Base-by-base conservation (phyloP, 2,329 filamentous ascomycete species). In the Scytalidium sp. region DNA sequence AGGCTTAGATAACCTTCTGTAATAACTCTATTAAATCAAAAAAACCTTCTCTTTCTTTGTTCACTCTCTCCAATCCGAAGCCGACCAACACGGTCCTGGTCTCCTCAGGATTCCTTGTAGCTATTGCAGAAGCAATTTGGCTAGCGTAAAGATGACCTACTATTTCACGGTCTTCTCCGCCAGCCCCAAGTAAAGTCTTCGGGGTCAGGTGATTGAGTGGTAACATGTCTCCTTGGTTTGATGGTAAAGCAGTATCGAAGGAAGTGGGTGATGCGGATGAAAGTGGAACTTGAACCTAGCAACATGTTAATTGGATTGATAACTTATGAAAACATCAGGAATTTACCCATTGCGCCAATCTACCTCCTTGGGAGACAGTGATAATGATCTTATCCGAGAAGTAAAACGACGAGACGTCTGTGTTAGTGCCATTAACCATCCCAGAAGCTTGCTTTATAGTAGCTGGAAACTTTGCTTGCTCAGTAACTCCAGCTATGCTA, bases 381-480 rank as follows among this genome's bases (percentile, higher is more conserved):
- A 99, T 75, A 60, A 99, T 72, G 60, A 99, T 90, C 70, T 90
- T 96, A 78, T 97, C 94, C 8, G 85, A 79, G 70, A 97, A 97
- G 60, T 78, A 82, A 47, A 91, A 75, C 10, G 79, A 78, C 36
- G 83, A 84, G 27, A 89, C 85, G 56, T 90, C 83, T 1, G 94
- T 97, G 29, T 77, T 68, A 19, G 85, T 68, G 23, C 83, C 84
- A 54, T 85, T 82, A 53, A 97, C 81, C 3, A 75, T 65, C 2
- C 85, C 85, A 1, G 80, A 71, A n/a, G 81, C 56, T 41, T 56
- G 52, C 50, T 64, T 64, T 4, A 56, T 56, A 15, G 49, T 29
- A 0, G 60, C 59, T 19, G 64, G 64, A 51, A 64, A 67, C 3
- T 56, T 55, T 17, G 53, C 47, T 17, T 46, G 19, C 29, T 60